Base-by-base conservation (phyloP, 2,329 filamentous ascomycete species). In the Fusarium ramigenum region DNA sequence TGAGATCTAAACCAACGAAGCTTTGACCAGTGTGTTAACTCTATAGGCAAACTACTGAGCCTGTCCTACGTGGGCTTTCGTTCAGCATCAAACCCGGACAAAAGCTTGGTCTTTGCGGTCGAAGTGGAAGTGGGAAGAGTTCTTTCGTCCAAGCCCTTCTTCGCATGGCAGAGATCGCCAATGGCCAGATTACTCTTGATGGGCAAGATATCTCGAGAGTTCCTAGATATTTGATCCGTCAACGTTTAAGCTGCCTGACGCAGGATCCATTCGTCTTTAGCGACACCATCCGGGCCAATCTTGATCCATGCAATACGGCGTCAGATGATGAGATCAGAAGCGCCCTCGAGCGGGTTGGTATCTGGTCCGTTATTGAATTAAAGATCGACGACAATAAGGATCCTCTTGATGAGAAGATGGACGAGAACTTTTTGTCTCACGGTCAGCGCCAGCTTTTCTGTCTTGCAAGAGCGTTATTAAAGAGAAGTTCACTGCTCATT, bases 251-350 rank as follows among this genome's bases (percentile, higher is more conserved):
- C 44, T 84, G 83, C 12, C 77, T 89, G 23, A 85, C 88, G 1
- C 88, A 90, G 78, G 88, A 89, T 39, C 83, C 86, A 0, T 84
- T 88, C 60, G 82, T 88, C 23, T 82, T 89, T 30, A 82, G 83
- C 4, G 86, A 86, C 21, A 86, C 80, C 0, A 79, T 90, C 1
- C 83, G 86, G 2, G 79, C 81, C n/a, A 90, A 90, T 52, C 79
- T 86, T 1, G 87, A 89, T 66, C 87, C 87, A 0, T 74, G 79
- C 3, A 73, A 72, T 1, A 74, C 74, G 10, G 79, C 79, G 47
- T 79, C 81, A 2, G 84, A 89, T 54, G 80, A 82, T 5, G 79
- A 79, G 1, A 85, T 89, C 57, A 80, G 83, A 43, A 71, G 78
- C 5, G 86, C 85, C 0, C 78, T 91, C 4, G 77, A 83, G 16